Base-by-base conservation (phyloP, 2,329 filamentous ascomycete species). In the Ceratocystis ficicola region DNA sequence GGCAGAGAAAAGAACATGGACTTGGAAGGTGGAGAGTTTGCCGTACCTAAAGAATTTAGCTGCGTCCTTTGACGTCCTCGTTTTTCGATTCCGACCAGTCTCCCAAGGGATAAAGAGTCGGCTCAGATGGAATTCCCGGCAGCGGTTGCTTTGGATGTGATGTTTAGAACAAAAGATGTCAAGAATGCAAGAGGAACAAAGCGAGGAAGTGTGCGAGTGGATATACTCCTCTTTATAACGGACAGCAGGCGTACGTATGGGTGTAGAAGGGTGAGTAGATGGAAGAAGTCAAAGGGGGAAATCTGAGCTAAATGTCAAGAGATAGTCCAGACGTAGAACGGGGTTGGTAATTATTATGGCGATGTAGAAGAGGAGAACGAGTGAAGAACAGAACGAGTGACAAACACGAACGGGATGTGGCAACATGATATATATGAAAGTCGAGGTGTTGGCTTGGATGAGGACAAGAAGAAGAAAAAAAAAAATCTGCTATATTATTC, bases 381-480 rank as follows among this genome's bases (percentile, higher is more conserved):
- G 52, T 57, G 22, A 30, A 57, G 52, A 57, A 32, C 52, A 57
- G 30, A 30, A 32, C 7, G 6, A 57, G 52, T 25, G 48, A 52
- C n/a, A 25, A 32, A 57, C 25, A 30, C 52, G 3, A 7, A 28
- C 46, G 44, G 61, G 61, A 63, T 63, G 61, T 30, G 44, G 61
- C 61, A 48, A 63, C 22, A 63, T 48, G 44, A 63, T 63, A 63
- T 63, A 63, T 63, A 30, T 63, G 44, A 30, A 62, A 41, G 22
- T 36, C 5, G 61, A 63, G 12, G 41, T 63, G 17, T 48, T 12
- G 41, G 22, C 17, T 32, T 30, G 20, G 28, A 44, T 41, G 44
- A 36, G 32, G 22, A 36, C 22, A 41, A 61, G 36, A 61, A 20
- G 20, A 17, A 20, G 10, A 17, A 15, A 62, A 32, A 63, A 22